Percentiles rank a stretch among this genome's conserved stretches.
Conservation (phyloP, 2,329 filamentous ascomycete species). For the Xylaria sp. region DNA sequence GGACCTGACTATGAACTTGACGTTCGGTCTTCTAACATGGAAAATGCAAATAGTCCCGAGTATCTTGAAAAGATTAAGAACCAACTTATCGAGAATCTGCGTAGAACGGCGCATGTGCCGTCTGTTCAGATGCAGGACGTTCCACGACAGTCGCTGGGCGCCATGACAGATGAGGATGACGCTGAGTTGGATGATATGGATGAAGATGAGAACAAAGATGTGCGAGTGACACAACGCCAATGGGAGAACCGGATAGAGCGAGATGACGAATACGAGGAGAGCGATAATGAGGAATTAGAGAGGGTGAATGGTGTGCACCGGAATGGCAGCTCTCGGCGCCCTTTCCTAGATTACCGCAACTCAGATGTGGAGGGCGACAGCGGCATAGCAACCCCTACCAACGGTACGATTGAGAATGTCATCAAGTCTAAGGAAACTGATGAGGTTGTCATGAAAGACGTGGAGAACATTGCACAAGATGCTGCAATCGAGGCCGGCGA, state of each 20-base stretch:
- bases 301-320: constrained; percentile 74
- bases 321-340: constrained; percentile 60
- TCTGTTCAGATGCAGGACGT: constrained; percentile 91
- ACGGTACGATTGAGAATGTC: constrained; percentile 49
- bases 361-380: constrained; percentile 57
- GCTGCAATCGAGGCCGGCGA: constrained; percentile 48
- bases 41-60: constrained; percentile 86
- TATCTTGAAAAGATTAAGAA: constrained; percentile 86
- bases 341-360: constrained; percentile 63
- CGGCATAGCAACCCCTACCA: constrained; percentile 52
- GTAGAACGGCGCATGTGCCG: constrained; percentile 85
- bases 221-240: constrained; percentile 80
- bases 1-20: constrained; percentile 90
- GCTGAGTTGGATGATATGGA: constrained; percentile 76
- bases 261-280: constrained; percentile 85
- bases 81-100: constrained; percentile 84
- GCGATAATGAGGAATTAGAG: constrained; percentile 86
- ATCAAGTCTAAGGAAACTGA: constrained; percentile 54
- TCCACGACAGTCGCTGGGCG: constrained; percentile 68
- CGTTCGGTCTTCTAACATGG: constrained; percentile 86
- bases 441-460: constrained; percentile 54
- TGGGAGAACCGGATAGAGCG: constrained; percentile 83
- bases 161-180: constrained; percentile 74
- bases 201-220: constrained; percentile 86
- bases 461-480: constrained; percentile 38